Evolutionary conservation across 129 eudicot genomes (phyloP), one percentile per base, ranked within the genome.

Genomic region (Escallonia rubra): DNA sequence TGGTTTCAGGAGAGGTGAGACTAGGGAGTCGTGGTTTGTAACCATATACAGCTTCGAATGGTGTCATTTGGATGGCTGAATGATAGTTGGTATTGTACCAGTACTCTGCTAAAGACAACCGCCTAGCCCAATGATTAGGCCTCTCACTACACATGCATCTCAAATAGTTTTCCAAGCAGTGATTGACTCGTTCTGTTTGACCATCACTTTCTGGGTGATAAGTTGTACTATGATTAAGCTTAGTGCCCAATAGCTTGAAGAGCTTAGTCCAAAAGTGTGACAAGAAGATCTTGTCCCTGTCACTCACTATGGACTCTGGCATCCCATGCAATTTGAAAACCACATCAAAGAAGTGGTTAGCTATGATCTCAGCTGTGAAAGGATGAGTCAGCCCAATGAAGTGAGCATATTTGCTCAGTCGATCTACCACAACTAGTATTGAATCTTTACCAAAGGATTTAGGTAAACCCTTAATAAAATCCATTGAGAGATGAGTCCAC

Each of bases 321-420:
- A 53, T 2, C 0, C 73, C 73, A 68, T 68, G 73, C 2, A 68
- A 14, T 13, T 34, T 68, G 3, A 38, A 57, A 2, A 68, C 39
- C 7, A 55, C 40, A 2, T 56, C 54, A 13, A 68, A 2, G 2
- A 56, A 68, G 2, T n/a, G 34, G 3, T 57, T 9, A 5, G 73
- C 73, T 9, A 53, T 5, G 2, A 6, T 6, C 0, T 41, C 0
- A 4, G 53, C 64, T 2, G 63, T 53, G 7, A 10, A 68, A 43
- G 72, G 72, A 15, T 68, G 72, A 1, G 3, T 54, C 0, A 68
- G 64, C 12, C 55, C 12, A 50, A 23, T 23, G 34, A 23, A 23
- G 1, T 23, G 34, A 23, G 34, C 34, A 23, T 23, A 23, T 23
- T 23, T 23, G 34, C 34, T 23, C 34, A 23, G 0, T 23, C 34